A percentile compares a stretch with the other conserved stretches of the same genome.
Evolutionary conservation across 2,329 filamentous ascomycete species (phyloP).

Genomic region (Lachnellula cervina): DNA sequence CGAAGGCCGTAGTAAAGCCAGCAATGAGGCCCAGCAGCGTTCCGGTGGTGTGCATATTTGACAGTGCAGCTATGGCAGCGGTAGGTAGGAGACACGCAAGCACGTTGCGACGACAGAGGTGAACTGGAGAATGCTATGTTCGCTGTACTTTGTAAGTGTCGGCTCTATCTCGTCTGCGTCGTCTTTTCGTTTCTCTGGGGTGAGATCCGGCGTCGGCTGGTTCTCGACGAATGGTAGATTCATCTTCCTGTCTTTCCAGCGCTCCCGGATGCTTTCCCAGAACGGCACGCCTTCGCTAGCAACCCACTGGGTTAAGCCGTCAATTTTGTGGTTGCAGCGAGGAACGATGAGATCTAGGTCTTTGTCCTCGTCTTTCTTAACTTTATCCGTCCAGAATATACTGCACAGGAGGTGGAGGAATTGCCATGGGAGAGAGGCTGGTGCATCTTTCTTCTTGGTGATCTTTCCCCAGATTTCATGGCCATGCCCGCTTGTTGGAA

Average conservation of each 20-base stretch:
- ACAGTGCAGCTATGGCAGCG: constrained; percentile 17
- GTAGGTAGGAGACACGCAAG: constrained; percentile 19
- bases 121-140: constrained; percentile 6
- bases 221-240: background rate
- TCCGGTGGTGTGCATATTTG: constrained; percentile 6
- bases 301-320: constrained; percentile 17
- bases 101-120: constrained; percentile 17
- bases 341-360: constrained; percentile 13
- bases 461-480: constrained; percentile 3
- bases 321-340: constrained; percentile 3
- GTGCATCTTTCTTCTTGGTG: no score
- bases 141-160: constrained; percentile 4
- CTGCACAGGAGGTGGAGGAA: background rate
- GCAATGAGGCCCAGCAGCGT: constrained; percentile 14
- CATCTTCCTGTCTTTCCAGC: background rate
- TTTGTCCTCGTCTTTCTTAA: background rate
- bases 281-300: constrained; percentile 12
- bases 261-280: background rate
- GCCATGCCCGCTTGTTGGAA: constrained; percentile 3
- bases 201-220: background rate
- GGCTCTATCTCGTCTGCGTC: background rate
- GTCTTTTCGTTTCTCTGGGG: background rate
- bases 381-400: constrained; percentile 3
- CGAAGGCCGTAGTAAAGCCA: constrained; percentile 16
- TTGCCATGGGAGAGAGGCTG: background rate